phyloP scores from a whole-genome alignment of 208 protist genomes.

The Herpetomonas tarakana region DNA sequence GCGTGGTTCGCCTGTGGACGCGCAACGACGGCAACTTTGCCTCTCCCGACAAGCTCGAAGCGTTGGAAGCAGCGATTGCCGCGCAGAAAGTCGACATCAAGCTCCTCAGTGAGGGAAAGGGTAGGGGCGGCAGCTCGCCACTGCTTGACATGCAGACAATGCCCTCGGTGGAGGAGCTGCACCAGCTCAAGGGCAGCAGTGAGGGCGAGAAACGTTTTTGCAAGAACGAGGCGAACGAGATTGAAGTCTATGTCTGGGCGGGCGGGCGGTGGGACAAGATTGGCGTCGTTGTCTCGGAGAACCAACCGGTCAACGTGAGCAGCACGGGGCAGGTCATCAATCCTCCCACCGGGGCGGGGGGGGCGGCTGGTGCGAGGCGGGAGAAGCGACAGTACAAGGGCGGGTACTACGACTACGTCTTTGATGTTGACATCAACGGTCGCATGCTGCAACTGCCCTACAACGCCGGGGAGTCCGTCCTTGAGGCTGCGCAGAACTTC shows the following conservation, averaged over 20 bases:
- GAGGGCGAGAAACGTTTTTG: slow-evolving; percentile 70
- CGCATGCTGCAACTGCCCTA: slow-evolving; percentile 88
- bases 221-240: slow-evolving; percentile 41
- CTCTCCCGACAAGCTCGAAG: slow-evolving; percentile 56
- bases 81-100: slow-evolving; percentile 65
- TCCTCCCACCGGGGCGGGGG: background rate
- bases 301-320: background rate
- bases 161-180: slow-evolving; percentile 43
- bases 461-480: slow-evolving; percentile 86
- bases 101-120: slow-evolving; percentile 13
- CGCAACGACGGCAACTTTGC: slow-evolving; percentile 42
- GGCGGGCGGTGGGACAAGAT: slow-evolving; percentile 83
- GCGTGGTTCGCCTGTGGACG: slow-evolving; percentile 89
- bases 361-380: slow-evolving; percentile 6
- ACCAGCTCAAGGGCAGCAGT: slow-evolving; percentile 17
- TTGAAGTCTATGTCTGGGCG: slow-evolving; percentile 81
- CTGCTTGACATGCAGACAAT: slow-evolving; percentile 29
- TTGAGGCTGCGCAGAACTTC: slow-evolving; percentile 88
- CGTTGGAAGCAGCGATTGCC: slow-evolving; percentile 43
- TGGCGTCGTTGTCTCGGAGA: slow-evolving; percentile 88
- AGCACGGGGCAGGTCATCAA: background rate
- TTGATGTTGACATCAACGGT: slow-evolving; percentile 90
- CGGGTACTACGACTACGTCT: slow-evolving; percentile 94
- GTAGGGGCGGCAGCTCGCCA: slow-evolving; percentile 18
- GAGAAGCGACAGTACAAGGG: slow-evolving; percentile 83